Evolutionary conservation across 2,329 filamentous ascomycete species (phyloP).

Genomic region (Rachicladosporium sp.): DNA sequence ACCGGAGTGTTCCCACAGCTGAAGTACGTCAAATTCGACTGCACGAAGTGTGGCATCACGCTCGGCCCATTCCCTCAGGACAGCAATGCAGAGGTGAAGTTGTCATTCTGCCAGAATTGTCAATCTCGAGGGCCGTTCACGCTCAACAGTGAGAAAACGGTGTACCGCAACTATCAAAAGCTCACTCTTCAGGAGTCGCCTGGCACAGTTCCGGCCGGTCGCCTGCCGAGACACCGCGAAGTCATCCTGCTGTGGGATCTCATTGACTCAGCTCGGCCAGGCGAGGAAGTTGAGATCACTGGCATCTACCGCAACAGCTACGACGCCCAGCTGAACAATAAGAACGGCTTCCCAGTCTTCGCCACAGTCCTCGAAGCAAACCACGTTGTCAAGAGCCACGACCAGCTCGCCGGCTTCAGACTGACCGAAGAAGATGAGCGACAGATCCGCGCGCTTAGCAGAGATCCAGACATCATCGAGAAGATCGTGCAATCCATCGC

Average conservation of each 20-base stretch:
- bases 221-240: conserved; percentile 82
- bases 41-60: conserved; percentile 80
- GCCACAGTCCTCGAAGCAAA: conserved; percentile 96
- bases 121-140: conserved; percentile 91
- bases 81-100: conserved; percentile 89
- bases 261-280: conserved; percentile 92
- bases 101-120: conserved; percentile 92
- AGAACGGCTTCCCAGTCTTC: conserved; percentile 96
- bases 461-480: conserved; percentile 83
- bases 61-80: conserved; percentile 96
- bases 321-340: conserved; percentile 93
- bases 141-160: conserved; percentile 91
- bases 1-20: conserved; percentile 95
- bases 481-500: conserved; percentile 89
- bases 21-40: conserved; percentile 98
- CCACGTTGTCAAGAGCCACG: conserved; percentile 91
- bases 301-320: conserved; percentile 98
- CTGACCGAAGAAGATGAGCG: conserved; percentile 92
- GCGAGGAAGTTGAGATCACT: conserved; percentile 93
- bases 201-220: conserved; percentile 89
- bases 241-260: conserved; percentile 94
- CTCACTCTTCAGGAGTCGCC: conserved; percentile 94
- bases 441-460: conserved; percentile 72
- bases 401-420: conserved; percentile 92
- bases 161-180: conserved; percentile 98